Percentiles rank a stretch among this genome's conserved stretches.
Evolutionary conservation across 2,329 filamentous ascomycete genomes (phyloP).

Genomic region (Neonectria coccinea): DNA sequence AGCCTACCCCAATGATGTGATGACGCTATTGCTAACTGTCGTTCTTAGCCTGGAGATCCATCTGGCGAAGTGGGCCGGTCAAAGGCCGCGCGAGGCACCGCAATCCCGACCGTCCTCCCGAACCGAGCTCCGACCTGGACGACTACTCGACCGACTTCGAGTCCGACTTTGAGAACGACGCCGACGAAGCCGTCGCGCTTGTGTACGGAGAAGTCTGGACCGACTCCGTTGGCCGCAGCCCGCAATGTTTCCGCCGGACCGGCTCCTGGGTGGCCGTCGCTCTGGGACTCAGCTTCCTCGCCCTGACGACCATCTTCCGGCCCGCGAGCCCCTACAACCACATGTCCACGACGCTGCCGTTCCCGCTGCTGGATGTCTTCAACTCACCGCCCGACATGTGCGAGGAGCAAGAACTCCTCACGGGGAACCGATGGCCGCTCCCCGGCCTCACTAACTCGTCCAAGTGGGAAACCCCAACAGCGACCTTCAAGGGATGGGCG

Average conservation of each 20-base stretch:
- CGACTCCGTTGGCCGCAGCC: constrained; percentile 16
- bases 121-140: constrained; percentile 22
- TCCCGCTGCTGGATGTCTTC: constrained; percentile 47
- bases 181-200: constrained; percentile 29
- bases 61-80: constrained; percentile 18
- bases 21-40: constrained; percentile 16
- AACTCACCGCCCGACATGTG: constrained; percentile 40
- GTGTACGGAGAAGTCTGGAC: constrained; percentile 27
- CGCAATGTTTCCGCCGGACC: constrained; percentile 15
- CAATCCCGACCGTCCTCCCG: constrained; percentile 18
- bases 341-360: constrained; percentile 49
- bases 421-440: constrained; percentile 46
- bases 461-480: constrained; percentile 44
- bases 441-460: constrained; percentile 42
- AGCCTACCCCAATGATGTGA: not conserved
- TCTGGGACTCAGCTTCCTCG: constrained; percentile 26
- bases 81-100: constrained; percentile 13
- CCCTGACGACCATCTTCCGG: constrained; percentile 40
- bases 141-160: constrained; percentile 35
- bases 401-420: constrained; percentile 31
- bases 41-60: constrained; percentile 32
- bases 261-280: constrained; percentile 28
- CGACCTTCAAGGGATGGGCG: constrained; percentile 50
- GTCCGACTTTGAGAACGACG: constrained; percentile 33
- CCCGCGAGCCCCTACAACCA: constrained; percentile 47